Evolutionary conservation across 1,139 yeast genomes (phyloP).

Genomic region (Debaryomycetaceae sp.): DNA sequence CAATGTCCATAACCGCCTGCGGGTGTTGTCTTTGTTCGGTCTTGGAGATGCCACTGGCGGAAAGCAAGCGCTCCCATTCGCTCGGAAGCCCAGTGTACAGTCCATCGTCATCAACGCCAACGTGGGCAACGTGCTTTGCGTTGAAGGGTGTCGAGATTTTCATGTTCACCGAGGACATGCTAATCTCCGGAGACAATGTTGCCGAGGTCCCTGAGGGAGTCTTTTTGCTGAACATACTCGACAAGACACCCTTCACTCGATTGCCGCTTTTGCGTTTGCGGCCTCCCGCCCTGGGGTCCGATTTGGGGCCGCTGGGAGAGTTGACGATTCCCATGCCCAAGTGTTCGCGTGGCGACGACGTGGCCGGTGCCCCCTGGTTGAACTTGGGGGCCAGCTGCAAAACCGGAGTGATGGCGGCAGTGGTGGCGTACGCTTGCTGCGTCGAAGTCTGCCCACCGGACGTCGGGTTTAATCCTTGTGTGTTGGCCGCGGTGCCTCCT

Average conservation of each 20-base stretch:
- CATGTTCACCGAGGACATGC: slow-evolving; percentile 35
- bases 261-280: slow-evolving; percentile 33
- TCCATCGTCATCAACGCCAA: slow-evolving; percentile 85
- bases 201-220: slow-evolving; percentile 11
- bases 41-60: slow-evolving; percentile 81
- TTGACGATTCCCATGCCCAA: slow-evolving; percentile 24
- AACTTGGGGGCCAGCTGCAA: slow-evolving; percentile 18
- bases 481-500: not conserved
- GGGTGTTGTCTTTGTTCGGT: slow-evolving; percentile 88
- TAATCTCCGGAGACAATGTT: slow-evolving; percentile 15
- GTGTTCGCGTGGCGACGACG: slow-evolving; percentile 21
- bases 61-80: slow-evolving; percentile 83
- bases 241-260: slow-evolving; percentile 38
- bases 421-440: slow-evolving; percentile 19
- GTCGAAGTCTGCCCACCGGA: slow-evolving; percentile 10
- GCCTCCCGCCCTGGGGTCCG: slow-evolving; percentile 10
- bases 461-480: slow-evolving; percentile 19
- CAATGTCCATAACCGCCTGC: slow-evolving; percentile 90
- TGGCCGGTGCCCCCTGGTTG: slow-evolving; percentile 13
- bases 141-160: slow-evolving; percentile 87
- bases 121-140: slow-evolving; percentile 89
- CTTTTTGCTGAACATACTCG: slow-evolving; percentile 37
- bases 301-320: slow-evolving; percentile 2
- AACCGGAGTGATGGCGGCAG: slow-evolving; percentile 35
- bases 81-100: slow-evolving; percentile 86